Base-by-base conservation (phyloP, 75 land plant genomes). In the Ceratopteris richardii region DNA sequence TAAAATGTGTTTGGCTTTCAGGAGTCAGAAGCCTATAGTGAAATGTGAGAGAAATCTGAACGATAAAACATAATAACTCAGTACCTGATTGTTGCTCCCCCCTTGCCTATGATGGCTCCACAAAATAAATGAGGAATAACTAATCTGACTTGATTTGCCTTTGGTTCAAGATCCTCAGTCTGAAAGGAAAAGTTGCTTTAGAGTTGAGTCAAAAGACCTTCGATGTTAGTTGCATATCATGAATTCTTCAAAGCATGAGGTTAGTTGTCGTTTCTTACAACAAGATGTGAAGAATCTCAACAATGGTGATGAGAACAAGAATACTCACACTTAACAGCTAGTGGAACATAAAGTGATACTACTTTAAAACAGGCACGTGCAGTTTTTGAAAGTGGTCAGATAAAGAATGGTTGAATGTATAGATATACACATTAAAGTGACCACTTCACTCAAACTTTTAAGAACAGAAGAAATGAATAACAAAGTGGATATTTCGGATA, bases 91-190 rank as follows among this genome's bases (percentile, higher is more conserved):
- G 57, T 66, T 14, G 68, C 43, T 37, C 68, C 68, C 21, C 68
- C 60, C 60, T 66, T 66, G 30, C 68, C 68, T 21, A 66, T 66
- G 60, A 66, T 66, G 13, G 68, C 68, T 43, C 68, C 68, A 23
- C 68, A 66, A 20, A 66, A 44, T 27, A 25, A 31, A 9, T 57
- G 60, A 28, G 60, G 68, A 12, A 66, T 51, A 19, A 66, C 29
- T 17, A 66, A 48, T 44, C 29, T 66, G 30, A 66, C 48, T 44
- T 41, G 60, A 29, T 54, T 66, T 6, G 68, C 29, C 46, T 66
- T 66, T 41, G 60, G 22, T 1, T 66, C 61, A 18, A 29, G 37
- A 13, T 48, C 64, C 31, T 62, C 54, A 7, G 26, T 12, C 9
- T 26, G 17, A 37, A 36, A 30, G 16, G 7, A 30, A 13, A 56